Evolutionary conservation across 345 rosid genomes (phyloP), one percentile per base, ranked within the genome.

Genomic region (Clausena lansium): DNA sequence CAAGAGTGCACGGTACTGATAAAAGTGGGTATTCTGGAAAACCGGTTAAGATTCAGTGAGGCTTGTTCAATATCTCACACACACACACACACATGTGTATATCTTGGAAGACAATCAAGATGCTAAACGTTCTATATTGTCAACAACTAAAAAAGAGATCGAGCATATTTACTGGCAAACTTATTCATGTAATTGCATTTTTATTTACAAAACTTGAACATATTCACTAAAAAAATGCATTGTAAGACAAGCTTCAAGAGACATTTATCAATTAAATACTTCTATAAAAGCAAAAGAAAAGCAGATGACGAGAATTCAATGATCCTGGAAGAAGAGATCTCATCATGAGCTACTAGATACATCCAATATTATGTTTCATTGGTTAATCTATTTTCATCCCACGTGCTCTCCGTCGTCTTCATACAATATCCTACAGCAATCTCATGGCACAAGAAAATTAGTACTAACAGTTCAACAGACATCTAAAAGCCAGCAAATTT

Each of bases 21-120:
- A 84, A 76, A 77, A 89, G 63, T 61, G 59, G 15, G 83, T 80
- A 73, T 94, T 94, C 98, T 94, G 87, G 22, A 76, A 73, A 78
- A 74, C 64, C 61, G 13, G n/a, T 57, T 10, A 39, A 55, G 19
- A 59, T 72, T 20, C 38, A 77, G 38, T 3, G 24, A 25, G 27
- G 22, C 15, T 7, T 20, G 30, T 30, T 47, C 17, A 57, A 47
- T 24, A 25, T 63, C 17, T 19, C 22, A 50, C 27, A 15, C 30
- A 20, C 7, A 17, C 14, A n/a, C n/a, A n/a, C n/a, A n/a, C n/a
- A n/a, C n/a, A n/a, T n/a, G n/a, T n/a, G 39, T 1, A 50, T 0
- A 47, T 13, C 59, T 17, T 47, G 15, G 33, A 7, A 69, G 59
- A 69, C 19, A 32, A 69, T 19, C 27, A 47, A 15, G 36, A 70